Evolutionary conservation across 345 rosid species (phyloP), one percentile per base, ranked within the genome.

Genomic region (Salix caprea): DNA sequence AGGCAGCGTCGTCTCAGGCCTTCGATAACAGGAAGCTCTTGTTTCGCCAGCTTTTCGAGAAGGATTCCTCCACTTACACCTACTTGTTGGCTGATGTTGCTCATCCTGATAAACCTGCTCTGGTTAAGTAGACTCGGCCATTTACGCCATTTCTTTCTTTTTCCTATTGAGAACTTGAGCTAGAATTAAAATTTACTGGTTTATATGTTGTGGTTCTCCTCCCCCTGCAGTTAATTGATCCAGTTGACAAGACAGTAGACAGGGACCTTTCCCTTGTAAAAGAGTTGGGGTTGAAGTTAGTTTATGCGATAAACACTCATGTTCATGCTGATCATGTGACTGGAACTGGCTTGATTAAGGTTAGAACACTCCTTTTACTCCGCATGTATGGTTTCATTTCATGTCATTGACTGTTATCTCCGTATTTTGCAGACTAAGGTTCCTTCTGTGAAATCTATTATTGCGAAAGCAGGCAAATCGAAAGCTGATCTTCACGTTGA

Each of bases 321-420:
- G 98, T 93, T 6, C 99, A 95, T 85, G 99, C 99, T 39, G 99
- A 95, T 86, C 99, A 95, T 84, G 88, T 95, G 39, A 95, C 97
- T 15, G 98, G 99, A 30, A 87, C 98, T 56, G 97, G 96, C 44
- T 87, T 91, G 73, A 83, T 95, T 52, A 93, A 93, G 98, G 99
- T 95, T 46, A 15, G 21, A 18, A 4, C 21, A 50, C 56, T 50
- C n/a, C 56, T 48, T 48, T 5, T 50, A 50, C 56, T 16, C 21
- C 6, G 21, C 56, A 5, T 15, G 4, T 5, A 16, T 50, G 7
- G 6, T 16, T 50, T 15, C 56, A 50, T 23, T 26, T 28, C 14
- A 6, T 1, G 14, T 64, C 28, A 50, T 21, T 66, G 13, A 12
- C 46, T 46, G 32, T 21, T 54, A 16, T 15, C 21, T 15, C 46